phyloP scores from a whole-genome alignment of 176 grass and related monocot genomes.

The Phragmites australis region DNA sequence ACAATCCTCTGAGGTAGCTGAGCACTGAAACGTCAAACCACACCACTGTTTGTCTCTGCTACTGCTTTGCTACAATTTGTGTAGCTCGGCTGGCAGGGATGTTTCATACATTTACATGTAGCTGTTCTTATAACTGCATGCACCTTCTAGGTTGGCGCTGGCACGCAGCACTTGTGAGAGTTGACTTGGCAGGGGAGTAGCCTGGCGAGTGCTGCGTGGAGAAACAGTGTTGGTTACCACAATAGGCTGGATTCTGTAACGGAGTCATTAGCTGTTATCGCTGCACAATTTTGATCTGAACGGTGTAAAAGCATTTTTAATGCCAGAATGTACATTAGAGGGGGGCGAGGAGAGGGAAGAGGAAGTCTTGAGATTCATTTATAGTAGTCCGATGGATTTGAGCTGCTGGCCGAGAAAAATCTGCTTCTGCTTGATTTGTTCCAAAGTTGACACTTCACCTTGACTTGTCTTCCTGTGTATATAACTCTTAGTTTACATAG shows the following conservation, averaged over 20 bases:
- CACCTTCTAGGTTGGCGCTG: constrained; percentile 35
- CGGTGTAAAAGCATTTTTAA: constrained; percentile 60
- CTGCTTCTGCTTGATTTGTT: constrained; percentile 52
- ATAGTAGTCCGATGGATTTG: constrained; percentile 55
- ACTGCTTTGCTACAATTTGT: constrained; percentile 45
- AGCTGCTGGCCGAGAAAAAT: constrained; percentile 38
- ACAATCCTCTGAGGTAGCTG: constrained; percentile 22
- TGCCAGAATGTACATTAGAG: constrained; percentile 68
- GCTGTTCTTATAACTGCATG: constrained; percentile 23
- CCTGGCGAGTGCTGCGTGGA: constrained; percentile 23
- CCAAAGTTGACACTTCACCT: constrained; percentile 25
- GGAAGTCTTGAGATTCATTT: constrained; percentile 55
- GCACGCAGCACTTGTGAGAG: constrained; percentile 20
- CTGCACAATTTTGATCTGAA: constrained; percentile 73
- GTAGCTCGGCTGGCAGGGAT: constrained; percentile 37
- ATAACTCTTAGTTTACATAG: constrained; percentile 50
- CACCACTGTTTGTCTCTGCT: constrained; percentile 21
- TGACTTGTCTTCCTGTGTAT: constrained; percentile 30
- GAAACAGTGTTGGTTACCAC: constrained; percentile 14
- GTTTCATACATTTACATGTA: constrained; percentile 40
- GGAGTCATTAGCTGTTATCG: constrained; percentile 41
- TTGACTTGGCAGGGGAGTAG: constrained; percentile 23
- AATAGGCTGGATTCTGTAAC: constrained; percentile 4
- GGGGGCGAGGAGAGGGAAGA: constrained; percentile 22
- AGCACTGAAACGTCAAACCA: constrained; percentile 30